A percentile compares a stretch with the other conserved stretches of the same genome.
These are phyloP conservation scores for Ganoderma resinaceum DNA, from an alignment of 1,284 basidiomycete species.

Conservation along the genomic window DNA sequence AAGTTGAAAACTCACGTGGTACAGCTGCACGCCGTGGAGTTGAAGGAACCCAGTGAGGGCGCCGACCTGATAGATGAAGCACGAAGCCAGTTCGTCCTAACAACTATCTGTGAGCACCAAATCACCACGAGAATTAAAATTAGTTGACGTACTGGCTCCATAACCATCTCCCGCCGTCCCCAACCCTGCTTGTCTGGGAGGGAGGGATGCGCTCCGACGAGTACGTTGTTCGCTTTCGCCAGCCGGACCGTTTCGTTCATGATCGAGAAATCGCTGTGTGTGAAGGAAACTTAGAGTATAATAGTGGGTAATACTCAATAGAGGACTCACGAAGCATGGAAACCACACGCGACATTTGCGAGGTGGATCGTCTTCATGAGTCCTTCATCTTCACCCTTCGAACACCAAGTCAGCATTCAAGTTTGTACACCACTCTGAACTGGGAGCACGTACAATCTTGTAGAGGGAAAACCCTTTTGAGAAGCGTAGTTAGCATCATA, in stretches of 20 bases:
- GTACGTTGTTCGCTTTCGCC: conserved; percentile 58
- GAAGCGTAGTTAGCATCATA: too few relatives aligned
- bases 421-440: too few relatives aligned
- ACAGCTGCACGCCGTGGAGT: conserved; percentile 52
- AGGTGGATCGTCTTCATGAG: conserved; percentile 70
- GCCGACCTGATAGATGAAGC: conserved; percentile 69
- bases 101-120: not conserved
- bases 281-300: too few relatives aligned
- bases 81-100: conserved; percentile 62
- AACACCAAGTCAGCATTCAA: too few relatives aligned
- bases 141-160: conserved; percentile 52
- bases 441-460: conserved; percentile 47
- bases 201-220: conserved; percentile 67
- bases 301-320: too few relatives aligned
- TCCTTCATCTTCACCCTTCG: conserved; percentile 64
- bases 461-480: conserved; percentile 56
- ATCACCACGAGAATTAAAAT: not conserved
- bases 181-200: conserved; percentile 71
- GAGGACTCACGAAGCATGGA: conserved; percentile 72
- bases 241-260: conserved; percentile 66
- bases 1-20: conserved; percentile 52
- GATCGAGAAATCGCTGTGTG: too few relatives aligned
- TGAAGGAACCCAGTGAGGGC: conserved; percentile 64
- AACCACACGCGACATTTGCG: conserved; percentile 70
- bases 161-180: conserved; percentile 66